Conservation (phyloP, 257 asterid species). For the Penstemon eatonii region DNA sequence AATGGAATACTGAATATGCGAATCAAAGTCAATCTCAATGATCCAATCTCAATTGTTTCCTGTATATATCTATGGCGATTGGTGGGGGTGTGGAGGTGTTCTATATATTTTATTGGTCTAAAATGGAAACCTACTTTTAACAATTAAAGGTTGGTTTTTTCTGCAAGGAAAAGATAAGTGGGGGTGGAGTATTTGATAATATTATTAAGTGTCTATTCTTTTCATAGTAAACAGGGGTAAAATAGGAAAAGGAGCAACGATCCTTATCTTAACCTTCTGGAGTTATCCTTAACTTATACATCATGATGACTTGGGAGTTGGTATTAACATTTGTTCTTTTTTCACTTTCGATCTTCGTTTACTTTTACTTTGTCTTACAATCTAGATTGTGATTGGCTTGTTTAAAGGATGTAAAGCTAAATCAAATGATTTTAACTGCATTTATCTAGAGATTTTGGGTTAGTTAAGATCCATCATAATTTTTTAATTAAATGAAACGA, state of each 20-base stretch:
- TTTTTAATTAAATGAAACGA: not conserved
- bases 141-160: not conserved
- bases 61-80: no score
- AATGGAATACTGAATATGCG: constrained; percentile 39
- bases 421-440: not conserved
- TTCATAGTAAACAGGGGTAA: no score
- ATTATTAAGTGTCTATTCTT: no score
- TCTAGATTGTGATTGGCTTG: not conserved
- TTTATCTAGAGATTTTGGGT: not conserved
- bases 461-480: no score
- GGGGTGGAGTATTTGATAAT: no score
- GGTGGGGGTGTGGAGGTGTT: not conserved
- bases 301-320: constrained; percentile 25
- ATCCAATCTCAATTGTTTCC: constrained; percentile 14
- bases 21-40: constrained; percentile 47
- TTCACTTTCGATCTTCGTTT: not conserved
- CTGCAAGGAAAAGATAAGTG: no score
- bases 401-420: constrained; percentile 6
- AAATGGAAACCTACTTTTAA: constrained; percentile 8
- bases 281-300: constrained; percentile 17
- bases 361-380: not conserved
- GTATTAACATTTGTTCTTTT: not conserved
- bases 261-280: not conserved
- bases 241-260: no score
- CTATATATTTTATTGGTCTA: not conserved